A percentile compares a stretch with the other conserved stretches of the same genome.
These are phyloP conservation scores for Xenoacremonium recifei DNA, from an alignment of 2,329 filamentous ascomycete genomes.

Conservation along the genomic window DNA sequence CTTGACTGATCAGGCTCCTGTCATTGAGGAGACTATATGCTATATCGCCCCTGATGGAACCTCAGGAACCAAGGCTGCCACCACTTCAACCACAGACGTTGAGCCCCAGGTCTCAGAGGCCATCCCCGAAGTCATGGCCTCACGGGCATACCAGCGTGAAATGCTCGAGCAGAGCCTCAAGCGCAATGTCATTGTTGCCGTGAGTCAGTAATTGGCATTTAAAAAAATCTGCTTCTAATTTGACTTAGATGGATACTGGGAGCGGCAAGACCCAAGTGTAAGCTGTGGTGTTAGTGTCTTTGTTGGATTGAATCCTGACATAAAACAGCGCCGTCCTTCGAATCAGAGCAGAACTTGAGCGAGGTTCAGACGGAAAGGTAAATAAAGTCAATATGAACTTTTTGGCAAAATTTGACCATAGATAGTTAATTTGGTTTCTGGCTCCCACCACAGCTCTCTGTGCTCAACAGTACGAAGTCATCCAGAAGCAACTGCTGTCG, in stretches of 20 bases:
- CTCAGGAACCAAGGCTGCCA: no score
- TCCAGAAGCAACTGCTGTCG: constrained; percentile 58
- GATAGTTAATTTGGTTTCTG: constrained; percentile 68
- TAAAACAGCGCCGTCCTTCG: constrained; percentile 61
- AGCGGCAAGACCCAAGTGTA: constrained; percentile 79
- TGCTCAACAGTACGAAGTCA: constrained; percentile 61
- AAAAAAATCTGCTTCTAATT: constrained; percentile 4
- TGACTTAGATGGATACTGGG: constrained; percentile 72
- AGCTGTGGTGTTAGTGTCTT: constrained; percentile 22
- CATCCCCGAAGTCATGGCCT: constrained; percentile 33
- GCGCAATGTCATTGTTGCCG: constrained; percentile 69
- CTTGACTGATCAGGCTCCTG: constrained; percentile 1
- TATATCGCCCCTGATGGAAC: constrained; percentile 3
- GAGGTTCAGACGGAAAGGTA: constrained; percentile 53
- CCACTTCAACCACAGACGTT: neutral
- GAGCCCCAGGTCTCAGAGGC: constrained; percentile 2
- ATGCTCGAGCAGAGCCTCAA: constrained; percentile 71
- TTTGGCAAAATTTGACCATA: constrained; percentile 11
- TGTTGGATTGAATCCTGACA: constrained; percentile 17
- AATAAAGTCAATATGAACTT: constrained; percentile 27
- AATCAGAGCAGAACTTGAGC: constrained; percentile 63
- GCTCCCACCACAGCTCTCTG: constrained; percentile 68
- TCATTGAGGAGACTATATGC: constrained; percentile 16
- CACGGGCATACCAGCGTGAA: constrained; percentile 69
- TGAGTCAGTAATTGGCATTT: constrained; percentile 35